Base-by-base conservation (phyloP, 2,329 filamentous ascomycete species). In the Aureobasidium pullulans region DNA sequence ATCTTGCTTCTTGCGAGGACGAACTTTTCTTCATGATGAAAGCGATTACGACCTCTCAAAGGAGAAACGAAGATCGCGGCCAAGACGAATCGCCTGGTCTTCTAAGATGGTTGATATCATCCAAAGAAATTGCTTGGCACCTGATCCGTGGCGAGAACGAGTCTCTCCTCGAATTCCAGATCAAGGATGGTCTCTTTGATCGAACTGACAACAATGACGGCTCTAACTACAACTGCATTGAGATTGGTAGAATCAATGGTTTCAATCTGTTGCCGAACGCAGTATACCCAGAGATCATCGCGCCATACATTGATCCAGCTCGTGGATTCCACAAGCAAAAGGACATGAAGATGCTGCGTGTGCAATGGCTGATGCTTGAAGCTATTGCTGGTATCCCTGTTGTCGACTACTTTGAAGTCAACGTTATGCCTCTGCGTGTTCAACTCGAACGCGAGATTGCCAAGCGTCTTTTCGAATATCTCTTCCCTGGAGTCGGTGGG, bases 21-120 rank as follows among this genome's bases (percentile, higher is more conserved):
- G 95, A 99, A 72, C 76, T 99, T 8, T 99, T 99, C 80, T 99
- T 99, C 76, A 89, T 99, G 79, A 97, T 99, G 94, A 97, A 99
- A 69, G 95, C 94, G 40, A 99, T 99, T 70, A 99, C 94, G 1
- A 95, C 91, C 2, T 95, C 93, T 5, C 94, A 99, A 73, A 82
- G 91, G 61, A 94, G 92, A 70, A 86, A 85, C 63, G 85, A 88
- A 54, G 90, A 96, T 62, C 83, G 82, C 48, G 74, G 75, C 39
- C 72, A 77, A 57, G 79, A 84, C 52, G 83, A 90, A 63, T 66
- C 68, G 36, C 87, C 86, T 60, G 91, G 91, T 6, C 78, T 96
- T 42, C 74, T 99, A 57, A 87, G 90, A 66, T 96, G 93, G 88
- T 94, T 90, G 70, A 90, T 99, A 61, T 88, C 89, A n/a, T 91